Conservation (phyloP, 176 grass and related monocot species). For the Bromus sterilis region DNA sequence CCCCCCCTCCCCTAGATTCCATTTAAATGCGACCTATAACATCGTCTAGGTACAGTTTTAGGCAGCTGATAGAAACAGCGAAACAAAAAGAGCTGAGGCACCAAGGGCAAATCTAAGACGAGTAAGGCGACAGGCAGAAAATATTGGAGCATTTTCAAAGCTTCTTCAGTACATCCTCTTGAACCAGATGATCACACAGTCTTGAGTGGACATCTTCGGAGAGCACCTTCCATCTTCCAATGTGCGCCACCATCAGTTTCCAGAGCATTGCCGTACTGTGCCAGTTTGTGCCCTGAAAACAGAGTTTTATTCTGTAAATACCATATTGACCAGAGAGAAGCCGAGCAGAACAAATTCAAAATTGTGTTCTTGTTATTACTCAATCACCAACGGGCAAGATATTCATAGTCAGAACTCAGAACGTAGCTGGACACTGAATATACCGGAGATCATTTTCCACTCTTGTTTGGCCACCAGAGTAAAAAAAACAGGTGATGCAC, state of each 20-base stretch:
- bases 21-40: too few relatives aligned
- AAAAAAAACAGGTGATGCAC: rapidly evolving
- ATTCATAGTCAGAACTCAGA: too few relatives aligned
- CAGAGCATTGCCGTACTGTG: not conserved
- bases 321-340: not conserved
- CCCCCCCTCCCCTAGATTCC: too few relatives aligned
- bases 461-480: too few relatives aligned
- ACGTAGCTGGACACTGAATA: not conserved
- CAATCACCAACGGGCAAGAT: not conserved
- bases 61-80: too few relatives aligned
- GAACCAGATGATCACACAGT: not conserved
- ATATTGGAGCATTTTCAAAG: not conserved
- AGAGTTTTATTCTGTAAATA: not conserved
- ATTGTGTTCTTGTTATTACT: not conserved
- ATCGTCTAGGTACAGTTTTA: too few relatives aligned
- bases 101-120: not conserved
- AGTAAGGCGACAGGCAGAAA: not conserved
- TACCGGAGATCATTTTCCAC: not conserved
- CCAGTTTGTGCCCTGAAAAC: not conserved
- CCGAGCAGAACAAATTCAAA: not conserved
- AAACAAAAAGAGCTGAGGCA: too few relatives aligned
- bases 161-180: not conserved
- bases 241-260: not conserved
- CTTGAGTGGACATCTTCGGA: not conserved
- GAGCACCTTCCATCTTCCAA: not conserved